These are phyloP conservation scores for Protomyces inundatus DNA, from an alignment of 1,139 yeast genomes.

Conservation along the genomic window DNA sequence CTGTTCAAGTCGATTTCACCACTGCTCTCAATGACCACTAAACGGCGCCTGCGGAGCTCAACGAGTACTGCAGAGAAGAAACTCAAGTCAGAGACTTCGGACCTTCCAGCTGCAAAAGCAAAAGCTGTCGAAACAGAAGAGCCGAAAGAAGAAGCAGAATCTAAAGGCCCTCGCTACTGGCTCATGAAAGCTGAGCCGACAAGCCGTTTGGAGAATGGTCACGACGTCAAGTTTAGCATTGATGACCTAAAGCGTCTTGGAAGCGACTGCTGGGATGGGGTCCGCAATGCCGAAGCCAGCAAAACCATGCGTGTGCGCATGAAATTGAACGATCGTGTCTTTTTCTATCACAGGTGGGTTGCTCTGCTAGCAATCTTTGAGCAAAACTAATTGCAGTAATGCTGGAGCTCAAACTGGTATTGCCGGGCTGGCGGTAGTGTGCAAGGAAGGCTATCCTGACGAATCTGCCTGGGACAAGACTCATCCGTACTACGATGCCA, in stretches of 20 bases:
- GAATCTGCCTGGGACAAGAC: conserved; percentile 31
- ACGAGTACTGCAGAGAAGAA: not conserved
- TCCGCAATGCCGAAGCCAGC: conserved; percentile 52
- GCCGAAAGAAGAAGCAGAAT: not conserved
- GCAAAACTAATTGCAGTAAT: not conserved
- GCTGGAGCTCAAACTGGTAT: conserved; percentile 52
- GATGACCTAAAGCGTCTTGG: conserved; percentile 43
- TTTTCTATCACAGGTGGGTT: conserved; percentile 45
- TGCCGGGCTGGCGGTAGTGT: conserved; percentile 46
- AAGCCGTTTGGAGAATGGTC: conserved; percentile 47
- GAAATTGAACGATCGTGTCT: conserved; percentile 45
- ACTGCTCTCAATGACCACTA: not conserved
- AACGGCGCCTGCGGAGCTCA: not conserved
- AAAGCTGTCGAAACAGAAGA: not conserved
- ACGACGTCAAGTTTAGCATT: conserved; percentile 48
- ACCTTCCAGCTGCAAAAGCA: not conserved
- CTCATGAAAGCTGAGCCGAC: conserved; percentile 52
- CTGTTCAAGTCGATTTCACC: too few relatives aligned
- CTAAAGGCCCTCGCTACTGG: conserved; percentile 41
- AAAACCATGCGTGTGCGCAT: conserved; percentile 46
- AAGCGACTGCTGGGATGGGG: conserved; percentile 53
- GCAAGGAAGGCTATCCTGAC: conserved; percentile 45
- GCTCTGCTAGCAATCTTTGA: not conserved
- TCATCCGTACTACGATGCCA: conserved; percentile 46
- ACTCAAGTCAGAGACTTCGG: not conserved